Percentiles rank a stretch among this genome's conserved stretches.
Evolutionary conservation across 1,139 yeast genomes (phyloP).

Genomic region (Pichia sp.): DNA sequence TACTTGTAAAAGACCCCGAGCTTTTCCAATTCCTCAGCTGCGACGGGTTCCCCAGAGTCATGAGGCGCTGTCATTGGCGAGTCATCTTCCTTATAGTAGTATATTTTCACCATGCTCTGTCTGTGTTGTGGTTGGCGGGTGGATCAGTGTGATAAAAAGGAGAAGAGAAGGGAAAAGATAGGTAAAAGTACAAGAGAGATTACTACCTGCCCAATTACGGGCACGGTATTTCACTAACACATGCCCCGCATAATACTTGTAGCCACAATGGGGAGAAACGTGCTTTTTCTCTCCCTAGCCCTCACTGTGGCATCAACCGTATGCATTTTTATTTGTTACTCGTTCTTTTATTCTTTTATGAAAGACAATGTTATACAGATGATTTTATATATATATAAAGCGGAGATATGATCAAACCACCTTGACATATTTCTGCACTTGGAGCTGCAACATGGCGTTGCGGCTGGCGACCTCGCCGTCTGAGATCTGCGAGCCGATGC

Average conservation of each 20-base stretch:
- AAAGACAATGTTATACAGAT: not conserved
- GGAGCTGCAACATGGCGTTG: constrained; percentile 14
- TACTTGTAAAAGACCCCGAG: constrained; percentile 71
- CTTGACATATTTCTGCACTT: constrained; percentile 21
- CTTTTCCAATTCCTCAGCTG: constrained; percentile 42
- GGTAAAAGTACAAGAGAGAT: not conserved
- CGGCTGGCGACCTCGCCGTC: constrained; percentile 3
- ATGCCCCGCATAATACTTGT: not conserved
- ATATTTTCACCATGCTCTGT: constrained; percentile 33
- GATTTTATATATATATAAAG: not conserved
- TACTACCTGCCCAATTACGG: not conserved
- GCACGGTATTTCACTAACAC: not conserved
- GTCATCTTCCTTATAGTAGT: constrained; percentile 67
- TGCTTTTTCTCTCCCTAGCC: not conserved
- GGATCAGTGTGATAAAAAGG: not conserved
- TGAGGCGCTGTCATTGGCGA: constrained; percentile 67
- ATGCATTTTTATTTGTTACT: no score
- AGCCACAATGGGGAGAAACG: constrained; percentile 1
- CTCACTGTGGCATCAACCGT: not conserved
- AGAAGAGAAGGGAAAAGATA: not conserved
- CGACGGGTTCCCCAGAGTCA: constrained; percentile 60
- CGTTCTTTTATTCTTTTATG: not conserved
- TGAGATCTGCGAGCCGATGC: constrained; percentile 1
- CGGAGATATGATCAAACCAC: constrained; percentile 12
- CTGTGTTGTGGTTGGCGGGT: no score